A percentile compares a stretch with the other conserved stretches of the same genome.
phyloP scores from a whole-genome alignment of 106 monocot genomes.

The Acanthochlamys bracteata region DNA sequence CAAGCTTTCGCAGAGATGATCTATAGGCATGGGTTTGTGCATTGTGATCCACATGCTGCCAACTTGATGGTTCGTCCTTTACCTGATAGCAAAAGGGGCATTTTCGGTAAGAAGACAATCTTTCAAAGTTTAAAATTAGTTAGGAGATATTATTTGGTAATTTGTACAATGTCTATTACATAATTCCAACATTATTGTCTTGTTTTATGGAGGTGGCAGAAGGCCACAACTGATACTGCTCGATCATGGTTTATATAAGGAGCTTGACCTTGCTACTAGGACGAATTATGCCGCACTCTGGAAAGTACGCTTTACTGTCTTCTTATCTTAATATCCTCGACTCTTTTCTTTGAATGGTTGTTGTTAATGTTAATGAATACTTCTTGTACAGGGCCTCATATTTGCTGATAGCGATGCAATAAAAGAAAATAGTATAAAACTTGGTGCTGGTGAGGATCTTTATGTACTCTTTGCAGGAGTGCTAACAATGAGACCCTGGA shows the following conservation, averaged over 20 bases:
- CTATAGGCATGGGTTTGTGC: constrained; percentile 97
- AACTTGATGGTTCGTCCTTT: constrained; percentile 91
- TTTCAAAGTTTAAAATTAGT: too few relatives aligned
- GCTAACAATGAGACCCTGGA: constrained; percentile 94
- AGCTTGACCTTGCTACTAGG: constrained; percentile 70
- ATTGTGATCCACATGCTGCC: constrained; percentile 98
- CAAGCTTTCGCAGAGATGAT: constrained; percentile 91
- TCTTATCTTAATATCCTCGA: not conserved
- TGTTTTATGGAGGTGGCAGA: constrained; percentile 35
- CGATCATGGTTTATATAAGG: constrained; percentile 93
- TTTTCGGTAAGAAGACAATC: constrained; percentile 42
- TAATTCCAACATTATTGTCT: not conserved
- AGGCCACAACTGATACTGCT: constrained; percentile 86
- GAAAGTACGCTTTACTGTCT: constrained; percentile 43
- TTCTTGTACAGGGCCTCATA: constrained; percentile 56
- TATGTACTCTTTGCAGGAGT: constrained; percentile 86
- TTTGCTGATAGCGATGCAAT: constrained; percentile 85
- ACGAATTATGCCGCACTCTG: constrained; percentile 90
- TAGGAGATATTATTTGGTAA: too few relatives aligned
- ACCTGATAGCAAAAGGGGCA: constrained; percentile 33
- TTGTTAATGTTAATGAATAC: too few relatives aligned
- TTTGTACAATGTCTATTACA: not conserved
- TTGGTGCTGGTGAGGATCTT: constrained; percentile 95
- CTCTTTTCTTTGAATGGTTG: too few relatives aligned
- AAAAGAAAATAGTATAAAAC: constrained; percentile 78